Evolutionary conservation across 352 stramenopile species (phyloP).

Genomic region (Aphanomyces astaci): DNA sequence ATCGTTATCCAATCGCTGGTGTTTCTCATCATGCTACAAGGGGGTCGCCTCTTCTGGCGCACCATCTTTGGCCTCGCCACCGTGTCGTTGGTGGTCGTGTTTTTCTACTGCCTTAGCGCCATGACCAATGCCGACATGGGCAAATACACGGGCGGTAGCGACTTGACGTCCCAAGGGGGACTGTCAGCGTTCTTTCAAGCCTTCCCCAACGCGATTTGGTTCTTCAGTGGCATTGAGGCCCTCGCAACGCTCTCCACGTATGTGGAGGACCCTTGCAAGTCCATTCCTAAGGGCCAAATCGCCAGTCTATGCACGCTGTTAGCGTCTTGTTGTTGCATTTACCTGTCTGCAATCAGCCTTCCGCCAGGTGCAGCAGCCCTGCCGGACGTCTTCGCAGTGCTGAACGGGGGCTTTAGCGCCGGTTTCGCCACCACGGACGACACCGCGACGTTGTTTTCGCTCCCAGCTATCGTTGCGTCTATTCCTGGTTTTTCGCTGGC

Average conservation of each 20-base stretch:
- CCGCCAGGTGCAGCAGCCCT: slow-evolving; percentile 5
- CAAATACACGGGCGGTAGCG: slow-evolving; percentile 22
- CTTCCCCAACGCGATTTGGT: slow-evolving; percentile 32
- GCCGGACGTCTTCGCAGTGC: background rate
- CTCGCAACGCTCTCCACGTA: slow-evolving; percentile 31
- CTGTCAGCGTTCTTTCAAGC: slow-evolving; percentile 24
- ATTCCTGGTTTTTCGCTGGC: slow-evolving; percentile 36
- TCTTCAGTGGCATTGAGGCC: slow-evolving; percentile 32
- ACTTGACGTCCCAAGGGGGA: slow-evolving; percentile 25
- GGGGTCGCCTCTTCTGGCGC: slow-evolving; percentile 30
- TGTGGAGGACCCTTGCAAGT: slow-evolving; percentile 33
- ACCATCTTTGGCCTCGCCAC: slow-evolving; percentile 30
- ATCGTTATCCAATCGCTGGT: slow-evolving; percentile 28
- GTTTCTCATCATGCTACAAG: slow-evolving; percentile 26
- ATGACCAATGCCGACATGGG: slow-evolving; percentile 27
- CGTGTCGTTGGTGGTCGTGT: slow-evolving; percentile 29
- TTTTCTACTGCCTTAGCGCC: slow-evolving; percentile 31
- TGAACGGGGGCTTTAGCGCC: background rate
- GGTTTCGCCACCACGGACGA: slow-evolving; percentile 27
- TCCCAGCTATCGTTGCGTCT: slow-evolving; percentile 32
- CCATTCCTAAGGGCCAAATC: slow-evolving; percentile 38
- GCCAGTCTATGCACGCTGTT: slow-evolving; percentile 29
- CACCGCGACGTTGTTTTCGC: slow-evolving; percentile 31
- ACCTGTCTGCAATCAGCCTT: slow-evolving; percentile 27
- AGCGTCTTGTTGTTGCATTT: slow-evolving; percentile 21